Percentiles rank a stretch among this genome's conserved stretches.
Evolutionary conservation across 257 asterid genomes (phyloP).

Genomic region (Capsicum baccatum): DNA sequence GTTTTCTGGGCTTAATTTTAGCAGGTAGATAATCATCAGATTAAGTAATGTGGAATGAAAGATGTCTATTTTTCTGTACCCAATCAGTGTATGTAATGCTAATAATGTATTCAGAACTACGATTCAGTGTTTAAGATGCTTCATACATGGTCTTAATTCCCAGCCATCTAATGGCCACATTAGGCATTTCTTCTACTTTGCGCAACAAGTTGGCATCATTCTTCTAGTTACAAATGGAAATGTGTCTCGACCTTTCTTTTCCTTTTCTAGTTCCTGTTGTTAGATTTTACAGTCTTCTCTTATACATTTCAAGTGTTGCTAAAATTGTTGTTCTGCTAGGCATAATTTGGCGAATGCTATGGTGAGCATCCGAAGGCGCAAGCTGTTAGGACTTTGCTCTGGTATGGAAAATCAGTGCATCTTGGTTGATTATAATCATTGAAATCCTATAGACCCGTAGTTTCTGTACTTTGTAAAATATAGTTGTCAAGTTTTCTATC

Average conservation of each 20-base stretch:
- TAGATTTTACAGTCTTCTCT: not conserved
- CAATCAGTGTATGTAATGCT: not conserved
- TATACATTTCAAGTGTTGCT: slow-evolving; percentile 23
- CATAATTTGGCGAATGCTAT: slow-evolving; percentile 45
- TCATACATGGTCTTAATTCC: not conserved
- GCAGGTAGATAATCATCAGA: not conserved
- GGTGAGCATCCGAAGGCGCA: slow-evolving; percentile 96
- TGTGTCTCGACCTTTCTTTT: not conserved
- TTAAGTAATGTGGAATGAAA: not conserved
- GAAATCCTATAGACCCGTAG: not conserved
- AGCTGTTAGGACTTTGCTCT: slow-evolving; percentile 62
- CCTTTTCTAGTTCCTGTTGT: not conserved
- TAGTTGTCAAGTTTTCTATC: not conserved
- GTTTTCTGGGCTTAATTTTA: not conserved
- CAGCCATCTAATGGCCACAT: not conserved
- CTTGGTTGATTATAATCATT: slow-evolving; percentile 12
- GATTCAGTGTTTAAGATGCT: not conserved
- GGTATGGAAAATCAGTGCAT: slow-evolving; percentile 49
- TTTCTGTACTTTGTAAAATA: not conserved
- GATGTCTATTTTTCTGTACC: not conserved
- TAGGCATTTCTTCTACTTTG: not conserved
- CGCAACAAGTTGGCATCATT: not conserved
- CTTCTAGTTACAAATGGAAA: not conserved
- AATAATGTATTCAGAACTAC: not conserved
- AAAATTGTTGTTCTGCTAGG: slow-evolving; percentile 38